A percentile compares a stretch with the other conserved stretches of the same genome.
Evolutionary conservation across 305 asterid genomes (phyloP).

Genomic region (Fraxinus ornus): DNA sequence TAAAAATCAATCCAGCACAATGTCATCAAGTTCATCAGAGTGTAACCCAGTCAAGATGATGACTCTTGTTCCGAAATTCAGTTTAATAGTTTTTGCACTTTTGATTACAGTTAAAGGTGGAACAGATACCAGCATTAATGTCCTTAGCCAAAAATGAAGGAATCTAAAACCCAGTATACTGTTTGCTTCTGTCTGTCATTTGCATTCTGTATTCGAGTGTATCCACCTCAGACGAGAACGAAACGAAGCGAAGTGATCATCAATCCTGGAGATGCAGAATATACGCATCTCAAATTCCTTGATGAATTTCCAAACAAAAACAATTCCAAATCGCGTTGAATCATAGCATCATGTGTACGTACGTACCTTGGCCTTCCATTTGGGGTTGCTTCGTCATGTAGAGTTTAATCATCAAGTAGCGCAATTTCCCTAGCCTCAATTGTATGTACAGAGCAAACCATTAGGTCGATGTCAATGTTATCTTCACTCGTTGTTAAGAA

Average conservation of each 20-base stretch:
- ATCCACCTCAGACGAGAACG: neutral
- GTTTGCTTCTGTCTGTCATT: neutral
- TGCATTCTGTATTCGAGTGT: neutral
- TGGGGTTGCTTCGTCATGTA: neutral
- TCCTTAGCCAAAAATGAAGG: neutral
- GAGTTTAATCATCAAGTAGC: neutral
- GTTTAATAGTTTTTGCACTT: neutral
- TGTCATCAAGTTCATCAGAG: neutral
- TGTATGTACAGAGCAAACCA: neutral
- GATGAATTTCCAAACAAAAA: neutral
- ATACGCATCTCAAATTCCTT: neutral
- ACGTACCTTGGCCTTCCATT: neutral
- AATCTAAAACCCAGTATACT: neutral
- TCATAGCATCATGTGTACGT: neutral
- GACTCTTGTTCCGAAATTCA: neutral
- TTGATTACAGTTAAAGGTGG: neutral
- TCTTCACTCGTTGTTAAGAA: neutral
- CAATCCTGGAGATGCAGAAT: neutral
- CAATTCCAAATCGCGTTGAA: neutral
- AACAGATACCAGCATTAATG: neutral
- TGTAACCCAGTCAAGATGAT: too few species aligned
- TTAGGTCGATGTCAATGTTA: neutral
- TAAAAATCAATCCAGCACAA: neutral
- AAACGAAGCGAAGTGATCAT: neutral
- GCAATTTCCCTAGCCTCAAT: neutral